Percentiles rank a stretch among this genome's conserved stretches.
Evolutionary conservation across 2,329 filamentous ascomycete genomes (phyloP).

Genomic region (Ceratocystis alfenasii): DNA sequence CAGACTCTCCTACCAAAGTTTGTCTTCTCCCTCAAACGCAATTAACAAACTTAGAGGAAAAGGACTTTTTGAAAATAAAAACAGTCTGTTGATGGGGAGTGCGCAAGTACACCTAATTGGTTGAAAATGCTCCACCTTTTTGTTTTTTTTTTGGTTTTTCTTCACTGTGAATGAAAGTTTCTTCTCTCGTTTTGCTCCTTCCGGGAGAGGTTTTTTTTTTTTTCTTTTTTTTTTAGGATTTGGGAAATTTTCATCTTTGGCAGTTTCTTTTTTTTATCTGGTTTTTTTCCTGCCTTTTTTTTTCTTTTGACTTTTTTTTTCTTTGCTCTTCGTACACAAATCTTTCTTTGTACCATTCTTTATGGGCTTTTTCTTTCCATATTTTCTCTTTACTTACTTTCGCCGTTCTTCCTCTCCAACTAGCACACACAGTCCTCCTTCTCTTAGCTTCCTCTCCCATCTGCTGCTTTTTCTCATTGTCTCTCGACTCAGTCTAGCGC

Average conservation of each 20-base stretch:
- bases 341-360: conserved; percentile 5
- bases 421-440: not conserved
- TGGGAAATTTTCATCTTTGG: not conserved
- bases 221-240: not conserved
- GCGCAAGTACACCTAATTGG: conserved; percentile 20
- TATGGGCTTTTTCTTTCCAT: conserved; percentile 6
- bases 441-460: not conserved
- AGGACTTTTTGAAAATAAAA: conserved; percentile 2
- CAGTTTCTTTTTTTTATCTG: conserved; percentile 18
- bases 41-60: not conserved
- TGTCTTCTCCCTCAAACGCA: not conserved
- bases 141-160: conserved; percentile 11
- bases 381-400: not conserved
- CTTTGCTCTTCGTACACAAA: conserved; percentile 3
- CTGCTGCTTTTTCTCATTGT: not conserved
- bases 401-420: conserved; percentile 1
- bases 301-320: conserved; percentile 9
- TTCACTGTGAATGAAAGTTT: conserved; percentile 11
- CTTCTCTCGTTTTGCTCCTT: conserved; percentile 16
- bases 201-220: conserved; percentile 18
- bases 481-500: not conserved
- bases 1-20: no score
- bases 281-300: not conserved
- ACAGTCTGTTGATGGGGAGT: not conserved
- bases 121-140: not conserved